These are phyloP conservation scores for Plasmopara viticola DNA, from an alignment of 352 stramenopile genomes.

Conservation along the genomic window DNA sequence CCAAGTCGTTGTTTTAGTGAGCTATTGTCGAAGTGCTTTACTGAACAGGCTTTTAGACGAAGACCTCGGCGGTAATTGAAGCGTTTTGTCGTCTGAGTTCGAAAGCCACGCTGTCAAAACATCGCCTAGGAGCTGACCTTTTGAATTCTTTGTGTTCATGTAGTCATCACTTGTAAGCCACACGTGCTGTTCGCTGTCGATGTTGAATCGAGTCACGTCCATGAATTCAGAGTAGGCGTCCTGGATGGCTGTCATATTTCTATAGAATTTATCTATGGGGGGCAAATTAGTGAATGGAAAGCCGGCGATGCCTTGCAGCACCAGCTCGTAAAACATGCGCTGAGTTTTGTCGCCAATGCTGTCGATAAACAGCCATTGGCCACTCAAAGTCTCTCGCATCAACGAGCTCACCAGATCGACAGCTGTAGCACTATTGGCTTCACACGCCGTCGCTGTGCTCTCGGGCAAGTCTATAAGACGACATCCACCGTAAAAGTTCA, in stretches of 20 bases:
- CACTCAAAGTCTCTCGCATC: slow-evolving; percentile 19
- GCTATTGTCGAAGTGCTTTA: no score
- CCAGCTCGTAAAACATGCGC: slow-evolving; percentile 41
- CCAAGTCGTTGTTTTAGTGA: no score
- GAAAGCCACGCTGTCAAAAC: not conserved
- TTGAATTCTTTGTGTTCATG: slow-evolving; percentile 17
- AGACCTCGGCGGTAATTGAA: no score
- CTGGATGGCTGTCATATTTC: slow-evolving; percentile 27
- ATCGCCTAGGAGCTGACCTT: slow-evolving; percentile 5
- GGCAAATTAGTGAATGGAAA: slow-evolving; percentile 37
- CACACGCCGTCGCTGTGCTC: slow-evolving; percentile 27
- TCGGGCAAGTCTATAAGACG: slow-evolving; percentile 19
- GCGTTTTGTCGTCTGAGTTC: not conserved
- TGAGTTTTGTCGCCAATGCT: slow-evolving; percentile 39
- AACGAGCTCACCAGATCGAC: slow-evolving; percentile 27
- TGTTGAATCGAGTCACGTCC: slow-evolving; percentile 17
- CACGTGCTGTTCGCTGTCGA: slow-evolving; percentile 16
- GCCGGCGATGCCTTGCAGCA: slow-evolving; percentile 24
- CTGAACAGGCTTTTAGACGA: no score
- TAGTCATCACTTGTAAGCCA: slow-evolving; percentile 13
- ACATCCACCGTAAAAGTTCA: slow-evolving; percentile 41
- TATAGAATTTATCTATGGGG: slow-evolving; percentile 30
- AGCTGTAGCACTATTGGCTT: slow-evolving; percentile 21
- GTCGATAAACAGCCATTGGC: slow-evolving; percentile 41
- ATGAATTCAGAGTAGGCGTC: slow-evolving; percentile 20